A percentile compares a stretch with the other conserved stretches of the same genome.
Conservation (phyloP, 495 filamentous ascomycete genomes). For the Penicillium mononematosum region DNA sequence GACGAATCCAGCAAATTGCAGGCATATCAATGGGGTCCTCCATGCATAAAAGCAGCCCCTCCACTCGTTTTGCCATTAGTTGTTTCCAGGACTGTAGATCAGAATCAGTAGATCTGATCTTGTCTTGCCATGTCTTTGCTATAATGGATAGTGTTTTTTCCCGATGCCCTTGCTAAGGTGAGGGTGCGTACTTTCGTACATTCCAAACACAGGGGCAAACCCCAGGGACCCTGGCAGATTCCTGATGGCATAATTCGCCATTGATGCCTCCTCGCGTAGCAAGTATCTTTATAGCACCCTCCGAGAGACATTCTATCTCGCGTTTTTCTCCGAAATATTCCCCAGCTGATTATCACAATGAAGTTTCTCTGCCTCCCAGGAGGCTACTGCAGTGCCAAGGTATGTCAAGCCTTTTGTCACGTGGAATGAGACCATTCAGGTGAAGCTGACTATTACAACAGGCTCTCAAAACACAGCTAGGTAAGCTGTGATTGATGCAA, state of each 20-base stretch:
- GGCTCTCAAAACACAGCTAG: constrained; percentile 29
- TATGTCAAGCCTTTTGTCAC: constrained; percentile 7
- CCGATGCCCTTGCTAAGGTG: constrained; percentile 27
- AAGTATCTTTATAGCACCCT: background rate
- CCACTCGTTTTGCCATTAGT: constrained; percentile 4
- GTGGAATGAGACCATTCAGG: background rate
- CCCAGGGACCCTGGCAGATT: constrained; percentile 14
- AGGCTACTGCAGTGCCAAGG: constrained; percentile 27
- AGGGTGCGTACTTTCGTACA: constrained; percentile 18
- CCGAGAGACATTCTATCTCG: background rate
- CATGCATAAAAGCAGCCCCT: constrained; percentile 4
- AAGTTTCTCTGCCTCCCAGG: constrained; percentile 34
- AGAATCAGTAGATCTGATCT: constrained; percentile 6
- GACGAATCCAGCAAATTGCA: constrained; percentile 5
- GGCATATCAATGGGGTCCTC: background rate
- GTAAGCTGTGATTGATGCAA: constrained; percentile 15
- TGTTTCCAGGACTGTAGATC: constrained; percentile 16
- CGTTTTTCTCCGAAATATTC: background rate
- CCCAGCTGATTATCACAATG: constrained; percentile 16
- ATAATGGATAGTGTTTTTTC: background rate
- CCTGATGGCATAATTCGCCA: constrained; percentile 6
- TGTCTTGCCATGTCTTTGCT: background rate
- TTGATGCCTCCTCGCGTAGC: constrained; percentile 1
- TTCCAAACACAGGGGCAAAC: constrained; percentile 24
- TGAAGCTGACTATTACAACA: constrained; percentile 3